Conservation (phyloP, 2,329 filamentous ascomycete genomes). For the Emmonsia crescens region DNA sequence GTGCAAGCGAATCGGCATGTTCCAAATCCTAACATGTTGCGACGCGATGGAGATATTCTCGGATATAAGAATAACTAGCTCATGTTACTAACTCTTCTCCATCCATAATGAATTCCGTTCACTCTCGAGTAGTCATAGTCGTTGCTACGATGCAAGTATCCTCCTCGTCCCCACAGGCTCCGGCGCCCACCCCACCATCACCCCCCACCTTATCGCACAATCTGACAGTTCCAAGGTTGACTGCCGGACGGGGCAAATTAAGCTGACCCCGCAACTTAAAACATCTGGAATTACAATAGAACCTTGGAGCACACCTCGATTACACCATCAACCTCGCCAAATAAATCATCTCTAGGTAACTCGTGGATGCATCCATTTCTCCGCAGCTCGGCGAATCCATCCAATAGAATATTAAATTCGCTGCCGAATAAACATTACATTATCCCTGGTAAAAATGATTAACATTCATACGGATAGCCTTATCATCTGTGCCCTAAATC, state of each 20-base stretch:
- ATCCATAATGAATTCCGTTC: neutral
- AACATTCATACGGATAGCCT: too few species aligned
- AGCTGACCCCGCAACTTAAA: neutral
- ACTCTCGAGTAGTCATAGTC: neutral
- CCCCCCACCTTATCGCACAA: neutral
- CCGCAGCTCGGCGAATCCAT: neutral
- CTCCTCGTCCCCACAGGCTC: neutral
- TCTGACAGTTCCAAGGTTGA: too few species aligned
- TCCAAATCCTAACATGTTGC: neutral
- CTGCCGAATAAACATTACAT: neutral
- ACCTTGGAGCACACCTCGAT: neutral
- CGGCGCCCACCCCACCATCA: neutral
- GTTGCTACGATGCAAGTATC: neutral
- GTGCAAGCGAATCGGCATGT: neutral
- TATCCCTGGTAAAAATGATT: neutral
- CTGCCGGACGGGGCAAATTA: neutral
- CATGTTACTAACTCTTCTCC: neutral
- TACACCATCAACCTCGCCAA: neutral
- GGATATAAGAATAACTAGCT: neutral
- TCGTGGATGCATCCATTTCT: neutral
- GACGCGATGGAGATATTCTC: neutral
- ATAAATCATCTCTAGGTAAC: neutral
- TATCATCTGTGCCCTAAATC: too few species aligned
- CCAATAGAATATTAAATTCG: neutral
- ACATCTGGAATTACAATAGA: neutral